Evolutionary conservation across 2,329 filamentous ascomycete species (phyloP).

Genomic region (Fusarium verrucosum): DNA sequence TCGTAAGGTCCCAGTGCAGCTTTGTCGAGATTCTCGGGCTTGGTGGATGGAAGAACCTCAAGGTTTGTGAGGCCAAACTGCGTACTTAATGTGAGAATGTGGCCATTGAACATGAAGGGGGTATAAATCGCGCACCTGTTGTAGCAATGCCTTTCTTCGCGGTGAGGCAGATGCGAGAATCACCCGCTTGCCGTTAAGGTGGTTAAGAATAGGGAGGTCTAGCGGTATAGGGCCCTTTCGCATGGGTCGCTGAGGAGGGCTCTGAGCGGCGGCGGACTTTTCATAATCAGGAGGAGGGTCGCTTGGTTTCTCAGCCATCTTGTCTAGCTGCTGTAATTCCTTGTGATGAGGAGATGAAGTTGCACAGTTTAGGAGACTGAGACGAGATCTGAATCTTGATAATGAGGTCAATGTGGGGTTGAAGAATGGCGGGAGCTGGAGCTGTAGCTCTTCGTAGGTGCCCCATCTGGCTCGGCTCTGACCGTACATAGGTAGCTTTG

Average conservation of each 20-base stretch:
- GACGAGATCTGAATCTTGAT: slow-evolving; percentile 20
- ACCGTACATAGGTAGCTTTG: slow-evolving; percentile 27
- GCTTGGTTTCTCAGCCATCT: slow-evolving; percentile 45
- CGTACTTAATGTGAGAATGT: slow-evolving; percentile 18
- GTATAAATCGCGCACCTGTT: slow-evolving; percentile 60
- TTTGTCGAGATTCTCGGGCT: slow-evolving; percentile 88
- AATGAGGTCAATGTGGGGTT: slow-evolving; percentile 44
- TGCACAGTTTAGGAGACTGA: neutral
- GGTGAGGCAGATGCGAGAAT: slow-evolving; percentile 93
- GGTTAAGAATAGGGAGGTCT: slow-evolving; percentile 79
- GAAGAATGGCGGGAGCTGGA: slow-evolving; percentile 32
- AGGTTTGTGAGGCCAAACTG: slow-evolving; percentile 82
- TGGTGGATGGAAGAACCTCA: slow-evolving; percentile 84
- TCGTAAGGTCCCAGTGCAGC: slow-evolving; percentile 77
- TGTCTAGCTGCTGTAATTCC: neutral
- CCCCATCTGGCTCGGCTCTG: slow-evolving; percentile 34
- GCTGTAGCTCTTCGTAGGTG: slow-evolving; percentile 24
- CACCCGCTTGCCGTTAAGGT: slow-evolving; percentile 80
- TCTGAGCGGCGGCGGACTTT: slow-evolving; percentile 53
- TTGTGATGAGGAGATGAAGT: slow-evolving; percentile 18
- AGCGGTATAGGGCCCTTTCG: slow-evolving; percentile 71
- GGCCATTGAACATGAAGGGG: too few species aligned
- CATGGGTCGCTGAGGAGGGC: slow-evolving; percentile 42
- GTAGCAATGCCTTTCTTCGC: slow-evolving; percentile 81
- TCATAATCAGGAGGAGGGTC: slow-evolving; percentile 60